Conservation (phyloP, 1,284 basidiomycete species). For the Heliocybe sulcata region DNA sequence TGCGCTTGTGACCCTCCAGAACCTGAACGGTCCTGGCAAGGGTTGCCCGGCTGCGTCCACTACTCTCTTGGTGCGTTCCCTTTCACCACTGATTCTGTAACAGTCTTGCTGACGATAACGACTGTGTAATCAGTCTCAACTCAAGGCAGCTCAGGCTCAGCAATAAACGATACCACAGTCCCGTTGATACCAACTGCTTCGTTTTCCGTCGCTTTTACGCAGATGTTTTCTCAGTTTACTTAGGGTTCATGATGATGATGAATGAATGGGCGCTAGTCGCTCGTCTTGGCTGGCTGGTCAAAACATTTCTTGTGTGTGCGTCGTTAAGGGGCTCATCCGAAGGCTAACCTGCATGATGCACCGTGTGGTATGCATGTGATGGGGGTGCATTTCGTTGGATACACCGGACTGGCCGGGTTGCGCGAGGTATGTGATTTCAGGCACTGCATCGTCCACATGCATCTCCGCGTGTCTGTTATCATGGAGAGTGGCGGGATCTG, state of each 20-base stretch:
- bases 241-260: conserved; percentile 1
- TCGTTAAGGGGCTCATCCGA: neutral
- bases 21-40: conserved; percentile 22
- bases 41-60: conserved; percentile 25
- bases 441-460: too few species aligned
- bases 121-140: neutral
- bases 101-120: neutral
- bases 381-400: too few species aligned
- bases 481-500: too few species aligned
- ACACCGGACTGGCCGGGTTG: too few species aligned
- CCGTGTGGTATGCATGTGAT: neutral
- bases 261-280: conserved; percentile 1
- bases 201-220: neutral
- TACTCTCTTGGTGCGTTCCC: conserved; percentile 5
- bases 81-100: neutral
- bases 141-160: conserved; percentile 3
- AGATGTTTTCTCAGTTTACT: neutral
- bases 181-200: neutral
- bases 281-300: neutral
- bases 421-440: too few species aligned
- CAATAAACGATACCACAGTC: neutral
- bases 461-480: too few species aligned
- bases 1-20: conserved; percentile 23
- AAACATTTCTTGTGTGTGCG: neutral
- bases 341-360: too few species aligned